Evolutionary conservation across 78 protist genomes (phyloP), one percentile per base, ranked within the genome.

Genomic region (Dictyostelium purpureum): DNA sequence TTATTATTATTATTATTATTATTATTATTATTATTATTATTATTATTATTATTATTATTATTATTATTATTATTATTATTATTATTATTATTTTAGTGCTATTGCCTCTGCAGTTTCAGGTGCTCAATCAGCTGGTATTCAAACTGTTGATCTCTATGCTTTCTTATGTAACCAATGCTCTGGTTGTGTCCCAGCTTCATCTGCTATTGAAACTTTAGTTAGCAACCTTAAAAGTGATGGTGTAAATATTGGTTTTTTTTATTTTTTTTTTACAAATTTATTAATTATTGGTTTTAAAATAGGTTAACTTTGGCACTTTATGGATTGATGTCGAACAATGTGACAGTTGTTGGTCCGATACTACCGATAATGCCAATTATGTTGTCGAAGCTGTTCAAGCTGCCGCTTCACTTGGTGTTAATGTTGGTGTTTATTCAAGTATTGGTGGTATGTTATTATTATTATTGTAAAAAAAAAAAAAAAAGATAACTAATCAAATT

Each of bases 261-360:
- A 24, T 33, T 24, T 65, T 12, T 28, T 79, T 5, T 74, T 47
- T 26, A 28, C 28, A 16, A 21, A 61, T 47, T 45, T 61, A 18
- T 4, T 24, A 63, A 26, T 5, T 4, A 65, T 16, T 45, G 42
- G 52, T 26, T 47, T 79, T 2, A 31, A 5, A 2, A 42, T 65
- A 16, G 88, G 88, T 49, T 1, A 31, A 19, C 2, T 73, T 59
- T 24, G 80, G 80, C 35, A 85, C 71, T 47, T 12, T 85, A 11
- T 85, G 80, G 82, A 73, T 75, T 51, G 81, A 85, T 35, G 76
- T 85, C 21, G 92, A 85, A 45, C 81, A 74, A 47, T 85, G 92
- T 47, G 11, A 7, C 45, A 67, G 82, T 2, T 85, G 92, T 45
- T 85, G 92, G 92, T 73, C 65, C 6, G 35, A 47, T 45, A 10